phyloP scores from a whole-genome alignment of 2,329 filamentous ascomycete genomes.

The Rutstroemia sp. region DNA sequence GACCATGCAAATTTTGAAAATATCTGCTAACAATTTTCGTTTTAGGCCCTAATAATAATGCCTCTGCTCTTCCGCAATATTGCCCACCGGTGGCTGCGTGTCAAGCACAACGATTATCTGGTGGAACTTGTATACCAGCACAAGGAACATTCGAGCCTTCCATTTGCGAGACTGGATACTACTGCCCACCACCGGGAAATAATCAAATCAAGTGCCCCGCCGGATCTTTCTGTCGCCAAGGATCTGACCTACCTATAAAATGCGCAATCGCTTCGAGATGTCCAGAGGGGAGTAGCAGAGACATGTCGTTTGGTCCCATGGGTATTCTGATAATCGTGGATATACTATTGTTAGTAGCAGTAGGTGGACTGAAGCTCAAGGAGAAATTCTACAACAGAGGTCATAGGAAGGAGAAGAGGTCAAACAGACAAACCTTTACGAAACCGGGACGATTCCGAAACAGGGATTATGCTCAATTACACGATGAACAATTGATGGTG shows the following conservation, averaged over 20 bases:
- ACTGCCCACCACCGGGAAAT: constrained; percentile 39
- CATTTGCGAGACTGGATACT: constrained; percentile 41
- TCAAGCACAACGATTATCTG: constrained; percentile 13
- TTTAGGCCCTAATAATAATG: constrained; percentile 6
- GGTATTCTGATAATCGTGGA: constrained; percentile 33
- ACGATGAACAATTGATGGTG: constrained; percentile 16
- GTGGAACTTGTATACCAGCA: constrained; percentile 10
- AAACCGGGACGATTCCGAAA: constrained; percentile 24
- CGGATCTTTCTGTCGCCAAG: constrained; percentile 45
- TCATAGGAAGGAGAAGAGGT: constrained; percentile 15
- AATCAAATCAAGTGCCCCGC: constrained; percentile 37
- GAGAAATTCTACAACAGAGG: neutral
- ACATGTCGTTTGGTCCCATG: constrained; percentile 25
- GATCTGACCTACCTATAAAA: constrained; percentile 39
- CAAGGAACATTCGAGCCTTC: constrained; percentile 39
- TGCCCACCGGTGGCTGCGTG: constrained; percentile 21
- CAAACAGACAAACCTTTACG: constrained; percentile 14
- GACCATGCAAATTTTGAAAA: neutral
- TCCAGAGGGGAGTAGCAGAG: constrained; percentile 35
- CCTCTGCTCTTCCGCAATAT: constrained; percentile 18
- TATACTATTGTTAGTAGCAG: constrained; percentile 32
- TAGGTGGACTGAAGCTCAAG: constrained; percentile 13
- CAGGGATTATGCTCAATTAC: constrained; percentile 23
- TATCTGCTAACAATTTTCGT: neutral
- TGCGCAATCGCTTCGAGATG: constrained; percentile 41